phyloP scores from a whole-genome alignment of 352 stramenopile species.

The Phytophthora agathidicida region DNA sequence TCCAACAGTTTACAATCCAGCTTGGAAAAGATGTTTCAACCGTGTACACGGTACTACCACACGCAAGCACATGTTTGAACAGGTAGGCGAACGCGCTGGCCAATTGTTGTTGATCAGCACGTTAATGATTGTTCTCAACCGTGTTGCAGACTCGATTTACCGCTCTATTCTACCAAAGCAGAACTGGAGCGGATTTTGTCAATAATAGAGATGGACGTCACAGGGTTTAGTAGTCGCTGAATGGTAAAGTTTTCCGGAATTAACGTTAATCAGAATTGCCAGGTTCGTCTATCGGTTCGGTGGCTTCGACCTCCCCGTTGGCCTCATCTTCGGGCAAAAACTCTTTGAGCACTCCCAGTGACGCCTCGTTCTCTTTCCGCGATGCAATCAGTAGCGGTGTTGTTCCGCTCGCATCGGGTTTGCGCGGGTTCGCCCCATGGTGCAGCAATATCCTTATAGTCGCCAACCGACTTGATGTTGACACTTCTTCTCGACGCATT shows the following conservation, averaged over 20 bases:
- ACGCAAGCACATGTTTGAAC: constrained; percentile 87
- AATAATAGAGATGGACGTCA: constrained; percentile 79
- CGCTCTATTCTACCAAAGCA: constrained; percentile 80
- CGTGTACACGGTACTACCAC: constrained; percentile 64
- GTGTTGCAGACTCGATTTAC: constrained; percentile 67
- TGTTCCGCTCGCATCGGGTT: constrained; percentile 50
- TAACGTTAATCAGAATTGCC: constrained; percentile 27
- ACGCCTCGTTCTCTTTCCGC: constrained; percentile 70
- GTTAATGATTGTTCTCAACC: constrained; percentile 7
- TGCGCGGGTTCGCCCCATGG: constrained; percentile 55
- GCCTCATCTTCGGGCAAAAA: constrained; percentile 41
- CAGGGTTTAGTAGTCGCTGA: constrained; percentile 77
- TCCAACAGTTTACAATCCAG: constrained; percentile 81
- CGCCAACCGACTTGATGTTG: constrained; percentile 60
- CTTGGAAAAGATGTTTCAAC: constrained; percentile 48
- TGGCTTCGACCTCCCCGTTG: constrained; percentile 17
- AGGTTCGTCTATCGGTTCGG: constrained; percentile 24
- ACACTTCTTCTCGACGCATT: constrained; percentile 79
- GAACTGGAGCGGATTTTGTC: constrained; percentile 94
- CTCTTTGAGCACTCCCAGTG: constrained; percentile 62
- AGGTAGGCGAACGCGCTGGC: constrained; percentile 35
- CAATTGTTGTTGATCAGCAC: not conserved
- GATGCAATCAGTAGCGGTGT: constrained; percentile 70
- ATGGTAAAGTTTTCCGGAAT: constrained; percentile 16
- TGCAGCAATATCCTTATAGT: constrained; percentile 73